Evolutionary conservation across 495 filamentous ascomycete genomes (phyloP).

Genomic region (Trichoderma asperelloides): DNA sequence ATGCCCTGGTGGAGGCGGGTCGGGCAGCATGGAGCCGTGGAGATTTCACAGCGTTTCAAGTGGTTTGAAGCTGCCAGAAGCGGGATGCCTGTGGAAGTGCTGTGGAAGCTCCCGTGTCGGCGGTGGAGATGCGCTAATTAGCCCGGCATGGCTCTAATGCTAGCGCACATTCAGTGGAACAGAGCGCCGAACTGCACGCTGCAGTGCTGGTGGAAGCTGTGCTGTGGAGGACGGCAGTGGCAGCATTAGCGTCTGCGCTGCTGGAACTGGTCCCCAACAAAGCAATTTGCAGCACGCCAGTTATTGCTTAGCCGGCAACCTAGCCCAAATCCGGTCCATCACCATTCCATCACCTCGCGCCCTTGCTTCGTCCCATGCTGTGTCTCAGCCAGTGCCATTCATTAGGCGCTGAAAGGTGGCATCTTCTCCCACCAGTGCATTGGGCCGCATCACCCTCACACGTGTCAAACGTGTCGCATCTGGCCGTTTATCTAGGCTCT

Average conservation of each 20-base stretch:
- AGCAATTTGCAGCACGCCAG: neutral
- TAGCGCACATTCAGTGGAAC: neutral
- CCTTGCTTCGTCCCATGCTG: neutral
- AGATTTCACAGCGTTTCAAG: conserved; percentile 3
- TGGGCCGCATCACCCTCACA: neutral
- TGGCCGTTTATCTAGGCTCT: too few relatives aligned
- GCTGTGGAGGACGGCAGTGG: too few relatives aligned
- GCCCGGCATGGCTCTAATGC: conserved; percentile 4
- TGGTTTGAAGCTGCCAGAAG: conserved; percentile 5
- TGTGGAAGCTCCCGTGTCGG: conserved; percentile 8
- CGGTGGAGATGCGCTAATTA: conserved; percentile 8
- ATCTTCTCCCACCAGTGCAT: neutral
- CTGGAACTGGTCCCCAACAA: neutral
- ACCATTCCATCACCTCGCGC: neutral
- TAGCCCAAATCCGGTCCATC: neutral
- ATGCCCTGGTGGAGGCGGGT: conserved; percentile 5
- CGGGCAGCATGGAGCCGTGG: conserved; percentile 1
- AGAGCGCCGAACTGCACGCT: neutral
- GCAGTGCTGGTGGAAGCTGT: too few relatives aligned
- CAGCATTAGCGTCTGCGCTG: too few relatives aligned
- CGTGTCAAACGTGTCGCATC: too few relatives aligned
- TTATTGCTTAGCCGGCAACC: neutral
- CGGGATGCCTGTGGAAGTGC: conserved; percentile 1
- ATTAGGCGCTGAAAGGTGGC: neutral
- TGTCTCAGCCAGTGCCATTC: neutral